Evolutionary conservation across 148 eudicot species (phyloP).

Genomic region (Fagopyrum esculentum): DNA sequence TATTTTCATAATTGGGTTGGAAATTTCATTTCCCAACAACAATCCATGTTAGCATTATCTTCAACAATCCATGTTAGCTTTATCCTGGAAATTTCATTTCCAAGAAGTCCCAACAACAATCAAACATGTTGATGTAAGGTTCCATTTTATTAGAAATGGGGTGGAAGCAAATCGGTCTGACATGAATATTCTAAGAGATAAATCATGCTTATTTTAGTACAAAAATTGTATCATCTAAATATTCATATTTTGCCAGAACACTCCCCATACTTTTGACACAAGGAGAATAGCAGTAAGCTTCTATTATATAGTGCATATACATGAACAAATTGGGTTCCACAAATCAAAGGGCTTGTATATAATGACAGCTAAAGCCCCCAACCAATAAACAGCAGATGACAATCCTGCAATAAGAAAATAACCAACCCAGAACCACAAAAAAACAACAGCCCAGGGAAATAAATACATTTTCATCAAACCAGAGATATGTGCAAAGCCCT

Average conservation of each 20-base stretch:
- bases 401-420: neutral
- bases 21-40: too few species aligned
- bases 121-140: too few species aligned
- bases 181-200: too few species aligned
- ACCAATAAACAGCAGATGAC: neutral
- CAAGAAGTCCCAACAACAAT: too few species aligned
- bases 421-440: constrained; percentile 4
- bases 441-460: constrained; percentile 2
- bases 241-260: neutral
- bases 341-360: neutral
- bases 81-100: too few species aligned
- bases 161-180: too few species aligned
- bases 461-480: neutral
- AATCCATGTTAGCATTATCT: too few species aligned
- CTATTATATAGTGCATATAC: constrained; percentile 2
- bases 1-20: too few species aligned
- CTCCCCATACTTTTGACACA: neutral
- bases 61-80: too few species aligned
- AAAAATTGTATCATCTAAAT: too few species aligned
- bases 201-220: too few species aligned
- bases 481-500: constrained; percentile 8
- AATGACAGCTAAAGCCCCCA: neutral
- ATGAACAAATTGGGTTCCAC: constrained; percentile 9
- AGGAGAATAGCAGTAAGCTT: neutral
- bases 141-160: too few species aligned